phyloP scores from a whole-genome alignment of 2,329 filamentous ascomycete species.

The Clonostachys rhizophaga region DNA sequence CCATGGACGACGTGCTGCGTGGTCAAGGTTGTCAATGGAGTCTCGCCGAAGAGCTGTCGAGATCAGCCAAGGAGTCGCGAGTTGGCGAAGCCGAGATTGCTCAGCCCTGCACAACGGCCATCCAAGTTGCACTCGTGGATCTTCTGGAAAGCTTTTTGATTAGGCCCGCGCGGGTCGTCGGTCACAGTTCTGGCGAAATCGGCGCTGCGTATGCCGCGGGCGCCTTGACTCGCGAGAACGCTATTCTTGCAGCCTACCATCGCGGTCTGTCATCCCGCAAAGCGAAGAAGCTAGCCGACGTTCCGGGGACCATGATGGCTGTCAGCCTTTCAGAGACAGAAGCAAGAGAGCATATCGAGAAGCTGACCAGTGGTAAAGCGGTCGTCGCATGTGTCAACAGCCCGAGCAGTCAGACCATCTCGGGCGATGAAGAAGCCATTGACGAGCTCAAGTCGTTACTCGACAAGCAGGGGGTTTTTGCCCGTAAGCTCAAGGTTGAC shows the following conservation, averaged over 20 bases:
- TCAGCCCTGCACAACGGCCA: constrained; percentile 32
- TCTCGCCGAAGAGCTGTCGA: constrained; percentile 7
- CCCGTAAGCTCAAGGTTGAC: constrained; percentile 7
- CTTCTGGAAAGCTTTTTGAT: constrained; percentile 20
- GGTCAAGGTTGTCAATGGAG: constrained; percentile 5
- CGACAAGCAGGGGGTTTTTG: not conserved
- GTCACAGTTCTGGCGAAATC: constrained; percentile 32
- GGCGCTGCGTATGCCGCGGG: constrained; percentile 26
- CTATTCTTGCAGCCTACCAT: constrained; percentile 2
- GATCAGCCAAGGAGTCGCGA: constrained; percentile 5
- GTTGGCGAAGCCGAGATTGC: constrained; percentile 14
- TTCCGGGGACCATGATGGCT: constrained; percentile 21
- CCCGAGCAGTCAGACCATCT: constrained; percentile 39
- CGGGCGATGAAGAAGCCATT: constrained; percentile 29
- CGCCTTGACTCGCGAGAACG: constrained; percentile 12
- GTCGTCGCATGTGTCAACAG: constrained; percentile 38
- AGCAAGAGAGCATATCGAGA: constrained; percentile 9
- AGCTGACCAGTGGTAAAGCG: constrained; percentile 21
- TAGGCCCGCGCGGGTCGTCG: constrained; percentile 17
- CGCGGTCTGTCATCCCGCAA: constrained; percentile 7
- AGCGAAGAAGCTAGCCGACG: constrained; percentile 9
- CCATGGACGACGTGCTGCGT: not conserved
- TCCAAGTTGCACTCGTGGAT: constrained; percentile 34
- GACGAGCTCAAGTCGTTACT: not conserved
- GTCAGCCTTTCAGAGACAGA: constrained; percentile 19